Evolutionary conservation across 2,329 filamentous ascomycete species (phyloP), one percentile per base, ranked within the genome.

Genomic region (Corinectria fuckeliana): DNA sequence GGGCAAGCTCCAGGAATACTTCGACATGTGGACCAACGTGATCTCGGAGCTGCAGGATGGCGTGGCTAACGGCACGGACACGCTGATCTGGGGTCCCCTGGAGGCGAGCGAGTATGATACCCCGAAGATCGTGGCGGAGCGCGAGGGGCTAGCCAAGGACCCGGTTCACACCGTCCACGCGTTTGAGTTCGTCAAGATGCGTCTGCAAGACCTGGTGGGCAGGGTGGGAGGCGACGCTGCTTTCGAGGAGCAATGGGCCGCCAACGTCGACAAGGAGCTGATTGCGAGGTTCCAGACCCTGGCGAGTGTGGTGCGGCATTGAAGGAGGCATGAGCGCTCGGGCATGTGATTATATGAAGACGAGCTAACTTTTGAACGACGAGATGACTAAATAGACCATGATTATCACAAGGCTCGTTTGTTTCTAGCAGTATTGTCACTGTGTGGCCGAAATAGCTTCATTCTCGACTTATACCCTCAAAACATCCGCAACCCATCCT

Each of bases 211-310:
- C 13, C 77, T 88, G 5, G 83, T 93, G 18, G 77, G 78, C 50
- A 77, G 80, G 4, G 81, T 81, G 4, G 91, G 91, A 2, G 90
- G 90, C 0, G 84, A 89, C 67, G 80, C 84, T 49, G 77, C 72
- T 3, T 94, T 95, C 72, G 82, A 88, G 71, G 81, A 85, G 55
- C 82, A 88, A 50, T 93, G 88, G 86, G 76, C 87, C 13, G 81
- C 81, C n/a, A 91, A 93, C 62, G 90, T 95, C 23, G 91, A 95
- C 73, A 82, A 82, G 66, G 88, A 93, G 59, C 84, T 93, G 14
- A 68, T 94, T 61, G 79, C 79, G 10, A 85, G 81, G n/a, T 94
- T 93, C 71, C 71, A 72, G 52, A 64, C 66, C 13, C 67, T 77
- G 59, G 68, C 70, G 11, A 68, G 66, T 20, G 64, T 56, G 16